Base-by-base conservation (phyloP, 192 early-diverging fungal species). In the Backusella circina region DNA sequence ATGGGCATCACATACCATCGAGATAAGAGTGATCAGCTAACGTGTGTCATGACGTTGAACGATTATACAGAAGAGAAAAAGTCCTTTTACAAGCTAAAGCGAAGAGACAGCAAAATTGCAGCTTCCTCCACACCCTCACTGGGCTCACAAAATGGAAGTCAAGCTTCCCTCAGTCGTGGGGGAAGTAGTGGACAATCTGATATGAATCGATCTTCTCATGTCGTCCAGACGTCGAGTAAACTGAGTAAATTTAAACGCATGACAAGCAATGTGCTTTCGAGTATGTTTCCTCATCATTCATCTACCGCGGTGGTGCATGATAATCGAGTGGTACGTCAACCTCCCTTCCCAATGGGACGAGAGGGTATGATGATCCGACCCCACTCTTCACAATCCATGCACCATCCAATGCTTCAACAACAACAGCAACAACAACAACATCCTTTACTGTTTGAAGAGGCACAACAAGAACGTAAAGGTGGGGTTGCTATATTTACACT, bases 1-100 rank as follows among this genome's bases (percentile, higher is more conserved):
- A 72, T 81, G 18, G 79, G 79, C 2, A 67, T 81, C 37, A 81
- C 75, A 2, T 81, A 77, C 54, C 51, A 67, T n/a, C 75, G 76
- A 35, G 72, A 68, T 37, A 67, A 71, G 6, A 65, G 39, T 18
- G 67, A 61, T 23, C 75, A 64, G 26, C 51, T 81, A 9, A 26
- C 30, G 8, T 81, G 79, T 54, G 71, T 81, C 2, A 41, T 81
- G 31, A 51, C 74, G 21, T 41, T 81, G 12, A 67, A 67, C 7
- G 73, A 81, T 33, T 69, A 76, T 65, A 70, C 38, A 1, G 65
- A 31, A 44, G 70, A 80, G 66, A 70, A 69, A 37, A 38, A 38
- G 12, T 16, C 41, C 1, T 70, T 70, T 30, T 70, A 70, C 39
- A 70, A 70, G 18, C 28, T 70, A 30, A 70, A 70, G 26, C 26